Evolutionary conservation across 1,139 yeast species (phyloP).

Genomic region (Kazachstania sp.): DNA sequence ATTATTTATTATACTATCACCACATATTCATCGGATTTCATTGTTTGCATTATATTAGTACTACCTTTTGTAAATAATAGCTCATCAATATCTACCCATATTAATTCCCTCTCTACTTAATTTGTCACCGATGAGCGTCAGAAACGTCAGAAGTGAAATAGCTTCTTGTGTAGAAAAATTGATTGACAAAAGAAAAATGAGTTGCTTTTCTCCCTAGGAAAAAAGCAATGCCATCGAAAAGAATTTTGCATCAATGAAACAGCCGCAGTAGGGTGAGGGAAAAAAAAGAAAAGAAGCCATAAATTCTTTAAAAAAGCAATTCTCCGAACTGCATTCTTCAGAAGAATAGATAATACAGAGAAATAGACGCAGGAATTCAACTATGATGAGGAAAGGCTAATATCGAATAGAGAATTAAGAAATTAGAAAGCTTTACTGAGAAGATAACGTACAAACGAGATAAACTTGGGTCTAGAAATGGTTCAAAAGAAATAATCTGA

Average conservation of each 20-base stretch:
- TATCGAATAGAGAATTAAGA: not conserved
- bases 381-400: not conserved
- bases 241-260: too few species aligned
- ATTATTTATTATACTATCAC: not conserved
- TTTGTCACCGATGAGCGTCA: not conserved
- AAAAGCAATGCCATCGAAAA: too few species aligned
- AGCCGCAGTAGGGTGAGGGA: too few species aligned
- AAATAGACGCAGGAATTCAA: not conserved
- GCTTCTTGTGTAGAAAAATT: too few species aligned
- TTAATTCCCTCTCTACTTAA: too few species aligned
- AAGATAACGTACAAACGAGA: too few species aligned
- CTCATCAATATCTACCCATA: not conserved
- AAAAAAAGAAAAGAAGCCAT: too few species aligned
- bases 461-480: too few species aligned
- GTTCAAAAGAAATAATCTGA: not conserved
- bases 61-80: not conserved
- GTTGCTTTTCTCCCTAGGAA: too few species aligned
- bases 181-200: too few species aligned
- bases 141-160: not conserved
- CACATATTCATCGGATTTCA: not conserved
- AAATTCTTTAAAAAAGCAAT: too few species aligned
- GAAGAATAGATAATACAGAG: not conserved
- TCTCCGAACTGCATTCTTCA: too few species aligned
- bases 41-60: not conserved
- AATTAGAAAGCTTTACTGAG: not conserved